Evolutionary conservation across 352 stramenopile genomes (phyloP).

Genomic region (Phytophthora citrophthora): DNA sequence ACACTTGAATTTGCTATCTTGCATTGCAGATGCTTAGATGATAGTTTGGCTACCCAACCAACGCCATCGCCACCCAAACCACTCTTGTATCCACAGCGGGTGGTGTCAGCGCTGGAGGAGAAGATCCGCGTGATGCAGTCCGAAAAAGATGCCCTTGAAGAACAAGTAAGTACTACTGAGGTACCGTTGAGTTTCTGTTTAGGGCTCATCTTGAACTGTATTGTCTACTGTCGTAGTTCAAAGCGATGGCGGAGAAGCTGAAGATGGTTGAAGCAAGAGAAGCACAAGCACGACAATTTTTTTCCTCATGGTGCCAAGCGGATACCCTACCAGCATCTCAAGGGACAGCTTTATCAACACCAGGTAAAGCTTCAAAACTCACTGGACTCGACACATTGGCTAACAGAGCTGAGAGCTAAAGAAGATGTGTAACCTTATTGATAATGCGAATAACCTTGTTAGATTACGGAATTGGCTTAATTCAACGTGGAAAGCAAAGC

Average conservation of each 20-base stretch:
- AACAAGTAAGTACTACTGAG: slow-evolving; percentile 29
- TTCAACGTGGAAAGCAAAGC: no score
- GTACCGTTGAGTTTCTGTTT: neutral
- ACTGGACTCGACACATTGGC: no score
- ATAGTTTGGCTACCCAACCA: slow-evolving; percentile 33
- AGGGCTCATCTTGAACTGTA: slow-evolving; percentile 7
- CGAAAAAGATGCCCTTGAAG: slow-evolving; percentile 50
- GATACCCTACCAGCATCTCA: neutral
- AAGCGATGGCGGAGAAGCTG: slow-evolving; percentile 40
- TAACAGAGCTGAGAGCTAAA: slow-evolving; percentile 19
- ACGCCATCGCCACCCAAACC: slow-evolving; percentile 36
- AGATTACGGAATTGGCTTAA: no score
- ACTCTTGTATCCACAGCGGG: slow-evolving; percentile 45
- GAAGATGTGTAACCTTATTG: slow-evolving; percentile 4
- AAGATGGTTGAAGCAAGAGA: slow-evolving; percentile 43
- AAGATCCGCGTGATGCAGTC: slow-evolving; percentile 40
- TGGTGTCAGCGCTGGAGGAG: slow-evolving; percentile 50
- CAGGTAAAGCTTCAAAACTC: neutral
- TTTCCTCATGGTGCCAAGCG: slow-evolving; percentile 49
- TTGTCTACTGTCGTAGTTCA: slow-evolving; percentile 31
- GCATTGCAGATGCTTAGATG: slow-evolving; percentile 34
- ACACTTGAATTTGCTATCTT: neutral
- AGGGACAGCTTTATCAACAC: neutral
- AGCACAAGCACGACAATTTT: slow-evolving; percentile 51
- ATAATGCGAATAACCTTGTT: neutral